phyloP scores from a whole-genome alignment of 1,139 yeast genomes.

The Yamadazyma oceani region DNA sequence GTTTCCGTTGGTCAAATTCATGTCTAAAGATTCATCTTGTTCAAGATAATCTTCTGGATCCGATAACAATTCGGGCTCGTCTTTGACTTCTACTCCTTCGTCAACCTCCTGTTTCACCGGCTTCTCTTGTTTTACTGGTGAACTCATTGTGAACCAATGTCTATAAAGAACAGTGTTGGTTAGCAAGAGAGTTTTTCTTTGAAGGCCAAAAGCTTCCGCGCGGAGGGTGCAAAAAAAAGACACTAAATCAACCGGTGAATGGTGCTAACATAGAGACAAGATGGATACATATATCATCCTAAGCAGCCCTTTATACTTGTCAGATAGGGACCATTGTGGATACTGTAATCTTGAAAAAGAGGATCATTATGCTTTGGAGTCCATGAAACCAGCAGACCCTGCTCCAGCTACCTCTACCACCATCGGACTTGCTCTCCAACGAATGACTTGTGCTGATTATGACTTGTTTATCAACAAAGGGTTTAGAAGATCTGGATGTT shows the following conservation, averaged over 20 bases:
- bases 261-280: no score
- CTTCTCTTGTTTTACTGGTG: conserved; percentile 7
- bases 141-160: background rate
- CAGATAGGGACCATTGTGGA: conserved; percentile 49
- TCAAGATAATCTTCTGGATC: conserved; percentile 52
- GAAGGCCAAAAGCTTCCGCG: no score
- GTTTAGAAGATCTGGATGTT: conserved; percentile 76
- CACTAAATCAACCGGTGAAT: no score
- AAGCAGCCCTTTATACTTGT: conserved; percentile 23
- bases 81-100: conserved; percentile 15
- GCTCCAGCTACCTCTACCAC: conserved; percentile 28
- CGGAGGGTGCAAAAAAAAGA: no score
- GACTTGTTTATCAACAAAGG: conserved; percentile 69
- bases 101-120: conserved; percentile 16
- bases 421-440: conserved; percentile 51
- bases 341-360: conserved; percentile 58
- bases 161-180: background rate
- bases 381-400: conserved; percentile 18
- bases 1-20: conserved; percentile 52
- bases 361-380: conserved; percentile 37
- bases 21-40: conserved; percentile 60
- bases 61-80: conserved; percentile 36
- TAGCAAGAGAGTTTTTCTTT: no score
- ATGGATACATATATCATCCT: conserved; percentile 6
- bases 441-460: conserved; percentile 53